Conservation (phyloP, 768 basidiomycete species). For the Dioszegia hungarica region DNA sequence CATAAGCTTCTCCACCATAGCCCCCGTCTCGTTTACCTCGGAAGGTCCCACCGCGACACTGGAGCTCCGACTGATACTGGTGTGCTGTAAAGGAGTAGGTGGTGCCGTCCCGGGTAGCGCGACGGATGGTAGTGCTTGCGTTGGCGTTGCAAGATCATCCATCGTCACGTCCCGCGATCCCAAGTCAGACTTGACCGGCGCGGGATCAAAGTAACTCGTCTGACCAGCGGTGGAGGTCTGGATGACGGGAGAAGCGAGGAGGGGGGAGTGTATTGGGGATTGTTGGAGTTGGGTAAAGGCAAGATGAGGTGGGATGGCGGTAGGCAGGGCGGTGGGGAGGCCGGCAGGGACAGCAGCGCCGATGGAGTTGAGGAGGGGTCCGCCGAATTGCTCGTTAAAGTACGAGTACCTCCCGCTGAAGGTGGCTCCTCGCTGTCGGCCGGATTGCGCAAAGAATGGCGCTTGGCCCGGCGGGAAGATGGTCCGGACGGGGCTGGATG, state of each 20-base stretch:
- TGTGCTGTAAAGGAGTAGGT: background rate
- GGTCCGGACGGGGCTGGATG: slow-evolving; percentile 36
- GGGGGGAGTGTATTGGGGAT: slow-evolving; percentile 19
- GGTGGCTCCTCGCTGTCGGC: slow-evolving; percentile 43
- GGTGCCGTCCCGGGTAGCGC: background rate
- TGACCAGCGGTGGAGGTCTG: slow-evolving; percentile 10
- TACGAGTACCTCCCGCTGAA: slow-evolving; percentile 36
- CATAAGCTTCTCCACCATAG: slow-evolving; percentile 40
- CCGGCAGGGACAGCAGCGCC: too few relatives aligned
- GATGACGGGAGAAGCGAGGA: slow-evolving; percentile 27
- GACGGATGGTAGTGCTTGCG: slow-evolving; percentile 7
- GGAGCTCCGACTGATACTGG: slow-evolving; percentile 5
- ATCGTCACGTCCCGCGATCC: slow-evolving; percentile 25
- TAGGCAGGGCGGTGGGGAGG: too few relatives aligned
- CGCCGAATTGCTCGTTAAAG: slow-evolving; percentile 23
- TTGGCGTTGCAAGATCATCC: slow-evolving; percentile 35
- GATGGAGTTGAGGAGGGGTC: slow-evolving; percentile 3
- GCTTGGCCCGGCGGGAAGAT: slow-evolving; percentile 27
- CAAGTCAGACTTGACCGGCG: slow-evolving; percentile 1
- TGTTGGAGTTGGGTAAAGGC: slow-evolving; percentile 25
- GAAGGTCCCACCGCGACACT: slow-evolving; percentile 1
- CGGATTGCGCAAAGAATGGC: slow-evolving; percentile 25
- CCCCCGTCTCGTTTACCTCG: slow-evolving; percentile 20
- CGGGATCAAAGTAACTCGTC: slow-evolving; percentile 4
- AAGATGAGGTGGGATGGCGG: slow-evolving; percentile 38